phyloP scores from a whole-genome alignment of 441 rosid species.

The Dalechampia spathulata region DNA sequence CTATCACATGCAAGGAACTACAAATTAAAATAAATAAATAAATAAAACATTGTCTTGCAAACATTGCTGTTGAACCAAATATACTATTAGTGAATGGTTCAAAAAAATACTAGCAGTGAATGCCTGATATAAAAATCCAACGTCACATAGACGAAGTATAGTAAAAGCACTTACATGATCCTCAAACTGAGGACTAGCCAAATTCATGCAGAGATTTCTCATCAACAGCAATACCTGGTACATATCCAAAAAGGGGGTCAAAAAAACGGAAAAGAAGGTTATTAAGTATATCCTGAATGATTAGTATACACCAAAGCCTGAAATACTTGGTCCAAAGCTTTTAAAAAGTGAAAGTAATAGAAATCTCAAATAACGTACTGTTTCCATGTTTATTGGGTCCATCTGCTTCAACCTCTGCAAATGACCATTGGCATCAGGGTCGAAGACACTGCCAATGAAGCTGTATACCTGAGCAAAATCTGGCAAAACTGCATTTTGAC shows the following conservation, averaged over 20 bases:
- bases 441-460: slow-evolving; percentile 93
- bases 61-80: background rate
- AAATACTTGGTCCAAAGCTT: background rate
- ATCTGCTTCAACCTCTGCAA: slow-evolving; percentile 74
- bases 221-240: slow-evolving; percentile 73
- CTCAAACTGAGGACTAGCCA: slow-evolving; percentile 77
- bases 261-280: background rate
- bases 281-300: background rate
- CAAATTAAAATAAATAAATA: too few relatives aligned
- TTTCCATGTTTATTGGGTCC: slow-evolving; percentile 85
- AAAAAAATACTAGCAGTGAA: background rate
- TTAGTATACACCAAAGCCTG: background rate
- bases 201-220: slow-evolving; percentile 83
- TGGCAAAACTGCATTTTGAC: slow-evolving; percentile 65
- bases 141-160: background rate
- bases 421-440: slow-evolving; percentile 64
- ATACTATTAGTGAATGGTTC: background rate
- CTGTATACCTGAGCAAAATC: slow-evolving; percentile 87
- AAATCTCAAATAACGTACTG: slow-evolving; percentile 37
- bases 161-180: slow-evolving; percentile 53
- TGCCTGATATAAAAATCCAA: background rate
- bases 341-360: background rate
- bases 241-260: slow-evolving; percentile 16
- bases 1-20: background rate
- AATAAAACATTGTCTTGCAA: background rate